phyloP scores from a whole-genome alignment of 2,329 filamentous ascomycete genomes.

The Teratosphaeria zuluensis region DNA sequence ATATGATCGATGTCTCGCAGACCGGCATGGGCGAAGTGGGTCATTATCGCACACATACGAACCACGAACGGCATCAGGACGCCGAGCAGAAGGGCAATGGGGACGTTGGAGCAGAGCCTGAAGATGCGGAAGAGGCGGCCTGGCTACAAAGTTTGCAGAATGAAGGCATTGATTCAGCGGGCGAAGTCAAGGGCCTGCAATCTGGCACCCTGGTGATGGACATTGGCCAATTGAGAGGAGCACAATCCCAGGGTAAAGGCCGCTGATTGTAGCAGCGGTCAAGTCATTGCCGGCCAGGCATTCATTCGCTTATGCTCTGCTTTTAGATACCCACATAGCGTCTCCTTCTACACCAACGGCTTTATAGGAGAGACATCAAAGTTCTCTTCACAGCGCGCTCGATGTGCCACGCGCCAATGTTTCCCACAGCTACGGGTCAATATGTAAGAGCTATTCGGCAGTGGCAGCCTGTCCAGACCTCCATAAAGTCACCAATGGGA shows the following conservation, averaged over 20 bases:
- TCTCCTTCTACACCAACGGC: background rate
- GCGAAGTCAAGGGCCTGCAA: slow-evolving; percentile 16
- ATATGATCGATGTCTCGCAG: slow-evolving; percentile 41
- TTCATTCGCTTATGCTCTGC: background rate
- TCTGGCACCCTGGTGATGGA: slow-evolving; percentile 20
- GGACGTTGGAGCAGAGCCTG: slow-evolving; percentile 6
- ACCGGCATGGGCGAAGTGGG: slow-evolving; percentile 28
- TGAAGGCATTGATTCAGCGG: slow-evolving; percentile 12
- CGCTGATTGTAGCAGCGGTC: background rate
- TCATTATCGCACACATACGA: slow-evolving; percentile 9
- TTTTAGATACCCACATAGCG: background rate
- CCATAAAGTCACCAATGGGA: slow-evolving; percentile 17
- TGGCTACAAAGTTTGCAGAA: slow-evolving; percentile 24
- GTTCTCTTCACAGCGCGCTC: too few relatives aligned
- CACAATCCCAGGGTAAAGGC: background rate
- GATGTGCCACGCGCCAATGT: too few relatives aligned
- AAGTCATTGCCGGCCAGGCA: background rate
- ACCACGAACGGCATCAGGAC: slow-evolving; percentile 6
- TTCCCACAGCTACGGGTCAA: too few relatives aligned
- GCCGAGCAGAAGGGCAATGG: background rate
- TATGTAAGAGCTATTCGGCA: background rate
- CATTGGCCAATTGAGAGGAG: slow-evolving; percentile 9
- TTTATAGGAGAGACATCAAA: too few relatives aligned
- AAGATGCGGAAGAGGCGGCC: slow-evolving; percentile 20
- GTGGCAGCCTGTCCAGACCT: slow-evolving; percentile 8